Conservation (phyloP, 2,329 filamentous ascomycete species). For the Rhexocercosporidium sp. region DNA sequence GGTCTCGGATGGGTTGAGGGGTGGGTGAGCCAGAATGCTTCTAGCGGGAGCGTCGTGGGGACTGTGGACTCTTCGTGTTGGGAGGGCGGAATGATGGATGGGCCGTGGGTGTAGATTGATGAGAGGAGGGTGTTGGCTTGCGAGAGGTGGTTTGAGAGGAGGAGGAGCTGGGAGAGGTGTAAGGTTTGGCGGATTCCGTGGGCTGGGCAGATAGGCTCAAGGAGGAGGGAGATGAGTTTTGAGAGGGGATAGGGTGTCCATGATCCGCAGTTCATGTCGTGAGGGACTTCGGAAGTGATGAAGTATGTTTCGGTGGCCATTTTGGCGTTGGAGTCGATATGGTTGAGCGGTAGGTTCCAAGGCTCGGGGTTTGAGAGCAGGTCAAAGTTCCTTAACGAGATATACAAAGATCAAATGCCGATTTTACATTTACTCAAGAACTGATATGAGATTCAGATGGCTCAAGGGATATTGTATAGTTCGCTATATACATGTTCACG, state of each 20-base stretch:
- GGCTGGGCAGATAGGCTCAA: slow-evolving; percentile 14
- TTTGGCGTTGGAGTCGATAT: no score
- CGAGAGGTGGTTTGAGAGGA: slow-evolving; percentile 22
- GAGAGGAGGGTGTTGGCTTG: slow-evolving; percentile 16
- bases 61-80: neutral
- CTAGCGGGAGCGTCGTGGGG: neutral
- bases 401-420: no score
- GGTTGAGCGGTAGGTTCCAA: no score
- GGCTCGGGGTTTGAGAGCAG: no score
- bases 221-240: slow-evolving; percentile 14
- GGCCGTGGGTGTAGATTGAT: slow-evolving; percentile 7
- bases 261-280: neutral
- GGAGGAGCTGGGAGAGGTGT: slow-evolving; percentile 16
- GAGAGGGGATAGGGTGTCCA: slow-evolving; percentile 10
- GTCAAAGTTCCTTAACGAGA: no score
- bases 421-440: no score
- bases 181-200: slow-evolving; percentile 8
- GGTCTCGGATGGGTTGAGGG: neutral
- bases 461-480: no score
- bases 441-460: no score
- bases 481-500: no score
- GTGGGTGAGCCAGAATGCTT: slow-evolving; percentile 8
- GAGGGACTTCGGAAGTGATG: neutral
- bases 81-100: neutral
- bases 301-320: neutral